Evolutionary conservation across 1,139 yeast genomes (phyloP).

Genomic region (Arxiozyma slooffiae): DNA sequence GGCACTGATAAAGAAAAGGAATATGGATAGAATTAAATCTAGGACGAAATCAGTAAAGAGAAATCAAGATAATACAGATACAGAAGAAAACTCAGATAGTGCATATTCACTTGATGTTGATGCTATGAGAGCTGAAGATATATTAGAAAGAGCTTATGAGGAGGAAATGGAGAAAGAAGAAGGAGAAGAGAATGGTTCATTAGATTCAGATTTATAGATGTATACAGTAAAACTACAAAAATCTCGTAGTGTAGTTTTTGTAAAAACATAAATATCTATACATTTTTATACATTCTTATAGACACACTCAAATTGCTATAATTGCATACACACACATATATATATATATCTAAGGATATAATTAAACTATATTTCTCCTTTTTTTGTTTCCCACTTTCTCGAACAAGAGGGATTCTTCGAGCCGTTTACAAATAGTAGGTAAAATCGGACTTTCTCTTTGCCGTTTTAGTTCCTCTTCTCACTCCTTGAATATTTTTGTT

Average conservation of each 20-base stretch:
- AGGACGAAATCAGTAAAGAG: background rate
- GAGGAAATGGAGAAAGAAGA: conserved; percentile 1
- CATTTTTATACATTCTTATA: background rate
- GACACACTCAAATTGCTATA: background rate
- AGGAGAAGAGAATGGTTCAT: background rate
- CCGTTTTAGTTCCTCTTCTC: too few species aligned
- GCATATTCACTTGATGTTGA: background rate
- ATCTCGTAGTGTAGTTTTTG: too few species aligned
- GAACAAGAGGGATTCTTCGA: too few species aligned
- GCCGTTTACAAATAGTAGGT: too few species aligned
- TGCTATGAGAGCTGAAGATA: background rate
- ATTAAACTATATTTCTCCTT: too few species aligned
- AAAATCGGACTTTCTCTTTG: too few species aligned
- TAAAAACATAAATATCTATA: too few species aligned
- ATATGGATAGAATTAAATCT: conserved; percentile 38
- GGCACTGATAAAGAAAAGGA: conserved; percentile 45
- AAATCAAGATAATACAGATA: background rate
- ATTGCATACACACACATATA: too few species aligned
- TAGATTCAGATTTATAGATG: background rate
- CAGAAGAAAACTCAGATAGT: background rate
- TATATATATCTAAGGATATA: too few species aligned
- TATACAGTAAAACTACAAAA: background rate
- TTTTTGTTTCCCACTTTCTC: too few species aligned
- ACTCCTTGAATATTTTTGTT: too few species aligned
- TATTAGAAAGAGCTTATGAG: background rate